Evolutionary conservation across 2,329 filamentous ascomycete species (phyloP).

Genomic region (Fusarium nematophilum): DNA sequence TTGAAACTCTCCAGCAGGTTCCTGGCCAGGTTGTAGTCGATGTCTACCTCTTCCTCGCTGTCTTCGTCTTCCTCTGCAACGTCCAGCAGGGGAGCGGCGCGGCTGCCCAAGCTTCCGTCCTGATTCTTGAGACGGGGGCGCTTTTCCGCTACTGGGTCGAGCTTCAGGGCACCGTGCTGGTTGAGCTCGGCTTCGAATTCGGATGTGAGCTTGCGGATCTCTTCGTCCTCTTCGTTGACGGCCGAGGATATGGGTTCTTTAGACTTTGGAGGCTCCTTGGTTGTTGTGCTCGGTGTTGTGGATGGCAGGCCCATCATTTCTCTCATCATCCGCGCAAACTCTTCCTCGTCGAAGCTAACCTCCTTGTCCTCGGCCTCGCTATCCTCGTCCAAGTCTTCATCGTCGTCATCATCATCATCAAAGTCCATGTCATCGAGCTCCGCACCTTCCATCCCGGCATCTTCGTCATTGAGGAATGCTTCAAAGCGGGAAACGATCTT

Average conservation of each 20-base stretch:
- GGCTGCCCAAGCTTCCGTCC: slow-evolving; percentile 21
- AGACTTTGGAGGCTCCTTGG: slow-evolving; percentile 4
- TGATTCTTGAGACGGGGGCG: slow-evolving; percentile 44
- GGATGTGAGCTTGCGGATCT: slow-evolving; percentile 73
- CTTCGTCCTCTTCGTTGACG: slow-evolving; percentile 65
- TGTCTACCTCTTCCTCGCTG: slow-evolving; percentile 71
- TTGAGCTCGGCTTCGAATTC: slow-evolving; percentile 81
- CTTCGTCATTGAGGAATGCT: slow-evolving; percentile 87
- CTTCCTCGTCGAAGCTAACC: slow-evolving; percentile 83
- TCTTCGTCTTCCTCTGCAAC: slow-evolving; percentile 62
- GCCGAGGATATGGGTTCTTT: slow-evolving; percentile 41
- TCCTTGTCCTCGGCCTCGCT: slow-evolving; percentile 78
- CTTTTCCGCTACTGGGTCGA: slow-evolving; percentile 55
- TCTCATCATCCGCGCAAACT: slow-evolving; percentile 88
- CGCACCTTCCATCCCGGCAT: slow-evolving; percentile 82
- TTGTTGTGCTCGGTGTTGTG: neutral
- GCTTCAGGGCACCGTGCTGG: slow-evolving; percentile 72
- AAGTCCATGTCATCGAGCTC: slow-evolving; percentile 78
- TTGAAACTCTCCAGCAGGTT: slow-evolving; percentile 95
- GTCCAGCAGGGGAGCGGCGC: too few species aligned
- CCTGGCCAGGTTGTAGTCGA: slow-evolving; percentile 88
- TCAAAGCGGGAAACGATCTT: slow-evolving; percentile 97
- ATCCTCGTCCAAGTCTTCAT: slow-evolving; percentile 63
- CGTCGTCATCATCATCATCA: slow-evolving; percentile 66
- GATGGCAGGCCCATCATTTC: slow-evolving; percentile 83